Evolutionary conservation across 805 yeast genomes (phyloP), one percentile per base, ranked within the genome.

Genomic region (Nakazawaea populi): DNA sequence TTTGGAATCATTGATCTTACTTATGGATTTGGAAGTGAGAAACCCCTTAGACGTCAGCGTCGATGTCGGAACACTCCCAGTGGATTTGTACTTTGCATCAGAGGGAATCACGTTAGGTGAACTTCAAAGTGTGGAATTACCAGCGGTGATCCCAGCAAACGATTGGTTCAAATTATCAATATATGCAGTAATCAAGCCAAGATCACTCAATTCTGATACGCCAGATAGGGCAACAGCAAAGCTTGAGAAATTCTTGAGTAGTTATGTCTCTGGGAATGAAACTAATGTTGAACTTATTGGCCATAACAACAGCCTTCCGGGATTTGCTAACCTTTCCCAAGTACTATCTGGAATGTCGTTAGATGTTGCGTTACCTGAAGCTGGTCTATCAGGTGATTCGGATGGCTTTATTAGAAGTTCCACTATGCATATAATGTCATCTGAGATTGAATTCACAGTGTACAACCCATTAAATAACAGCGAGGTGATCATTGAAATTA

Each of bases 401-500:
- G 43, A 58, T 10, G 75, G 77, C 1, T 81, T 81, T 51, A 63
- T 82, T 6, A 48, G 76, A 1, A 74, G 71, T 12, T 71, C 79
- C 5, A 77, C 77, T 0, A 74, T 82, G 65, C 85, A 82, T 60
- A 55, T 82, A 4, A 65, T 81, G 64, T 66, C 76, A 0, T 76
- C 83, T 1, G 81, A 80, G 44, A 70, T 80, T 5, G 84, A 80
- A 56, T 58, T 82, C 51, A 73, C 75, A 0, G 66, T 81, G 0
- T 78, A 60, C 61, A 82, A 82, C 56, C 88, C 88, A 1, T 56
- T 82, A 1, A 50, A 55, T 4, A 80, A 82, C 56, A 60, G 70
- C n/a, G 75, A 70, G 12, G 62, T 77, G 0, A 57, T 63, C n/a
- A 62, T 78, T 11, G 65, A 64, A 8, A 63, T 82, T 18, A 52